Conservation (phyloP, 441 rosid species). For the Gossypium trilobum region DNA sequence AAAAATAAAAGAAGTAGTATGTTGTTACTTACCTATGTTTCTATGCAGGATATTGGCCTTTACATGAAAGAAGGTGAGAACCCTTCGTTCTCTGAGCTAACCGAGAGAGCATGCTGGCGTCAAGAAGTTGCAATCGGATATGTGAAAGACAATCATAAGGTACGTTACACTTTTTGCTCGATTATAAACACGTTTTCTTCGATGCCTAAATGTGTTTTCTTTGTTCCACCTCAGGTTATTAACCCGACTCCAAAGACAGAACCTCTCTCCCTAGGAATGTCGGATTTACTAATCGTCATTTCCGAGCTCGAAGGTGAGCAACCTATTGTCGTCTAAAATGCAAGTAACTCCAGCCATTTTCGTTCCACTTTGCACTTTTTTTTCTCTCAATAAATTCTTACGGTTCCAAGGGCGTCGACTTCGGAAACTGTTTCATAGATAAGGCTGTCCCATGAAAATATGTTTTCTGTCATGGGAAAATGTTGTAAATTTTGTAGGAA, state of each 20-base stretch:
- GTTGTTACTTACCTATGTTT: slow-evolving; percentile 5
- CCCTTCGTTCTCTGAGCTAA: slow-evolving; percentile 71
- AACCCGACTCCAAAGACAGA: slow-evolving; percentile 67
- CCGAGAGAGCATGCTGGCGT: slow-evolving; percentile 73
- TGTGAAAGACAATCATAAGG: slow-evolving; percentile 63
- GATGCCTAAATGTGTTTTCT: slow-evolving; percentile 3
- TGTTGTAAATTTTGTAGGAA: slow-evolving; percentile 1
- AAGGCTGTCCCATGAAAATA: neutral
- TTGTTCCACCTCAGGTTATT: slow-evolving; percentile 44
- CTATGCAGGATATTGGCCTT: slow-evolving; percentile 55
- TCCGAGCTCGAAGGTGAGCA: slow-evolving; percentile 88
- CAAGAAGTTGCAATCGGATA: slow-evolving; percentile 88
- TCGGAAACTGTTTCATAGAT: neutral
- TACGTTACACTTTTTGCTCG: slow-evolving; percentile 6
- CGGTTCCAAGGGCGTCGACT: neutral
- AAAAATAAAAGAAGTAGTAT: neutral
- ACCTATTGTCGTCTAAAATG: slow-evolving; percentile 28
- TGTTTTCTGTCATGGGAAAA: slow-evolving; percentile 4
- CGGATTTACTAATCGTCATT: slow-evolving; percentile 73
- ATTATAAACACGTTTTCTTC: neutral
- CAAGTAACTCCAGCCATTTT: neutral
- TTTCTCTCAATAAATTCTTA: neutral
- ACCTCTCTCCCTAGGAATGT: slow-evolving; percentile 43
- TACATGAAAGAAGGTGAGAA: slow-evolving; percentile 80
- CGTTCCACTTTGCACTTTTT: neutral